Percentiles rank a stretch among this genome's conserved stretches.
These are phyloP conservation scores for Periconia sp. DNA, from an alignment of 2,329 filamentous ascomycete genomes.

Conservation along the genomic window DNA sequence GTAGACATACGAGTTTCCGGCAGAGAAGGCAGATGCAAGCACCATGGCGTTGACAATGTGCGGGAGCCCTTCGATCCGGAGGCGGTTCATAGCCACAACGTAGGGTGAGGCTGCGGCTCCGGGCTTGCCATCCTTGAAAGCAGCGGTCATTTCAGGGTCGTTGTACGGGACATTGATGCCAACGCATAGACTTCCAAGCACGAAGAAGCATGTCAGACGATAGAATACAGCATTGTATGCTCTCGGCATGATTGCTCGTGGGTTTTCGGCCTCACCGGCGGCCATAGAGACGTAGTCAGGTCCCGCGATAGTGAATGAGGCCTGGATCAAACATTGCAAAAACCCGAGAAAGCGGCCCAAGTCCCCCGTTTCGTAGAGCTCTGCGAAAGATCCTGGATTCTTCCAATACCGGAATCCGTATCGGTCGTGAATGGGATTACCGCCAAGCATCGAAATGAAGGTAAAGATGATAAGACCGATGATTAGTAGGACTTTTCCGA, in stretches of 20 bases:
- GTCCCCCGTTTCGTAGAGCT: slow-evolving; percentile 67
- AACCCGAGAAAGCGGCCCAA: slow-evolving; percentile 80
- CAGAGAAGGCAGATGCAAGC: slow-evolving; percentile 61
- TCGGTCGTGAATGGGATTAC: slow-evolving; percentile 68
- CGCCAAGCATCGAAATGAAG: slow-evolving; percentile 82
- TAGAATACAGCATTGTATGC: slow-evolving; percentile 83
- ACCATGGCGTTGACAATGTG: slow-evolving; percentile 66
- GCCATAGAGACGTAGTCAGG: slow-evolving; percentile 58
- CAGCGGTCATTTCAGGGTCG: slow-evolving; percentile 65
- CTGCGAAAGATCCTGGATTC: slow-evolving; percentile 71
- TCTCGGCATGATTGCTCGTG: slow-evolving; percentile 64
- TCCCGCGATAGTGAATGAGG: slow-evolving; percentile 55
- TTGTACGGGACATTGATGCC: slow-evolving; percentile 73
- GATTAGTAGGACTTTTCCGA: slow-evolving; percentile 59
- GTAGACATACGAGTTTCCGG: slow-evolving; percentile 63
- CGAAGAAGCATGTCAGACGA: slow-evolving; percentile 76
- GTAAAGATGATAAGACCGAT: slow-evolving; percentile 61
- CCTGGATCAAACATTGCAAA: slow-evolving; percentile 73
- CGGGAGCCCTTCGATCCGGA: slow-evolving; percentile 61
- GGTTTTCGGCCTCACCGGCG: slow-evolving; percentile 55
- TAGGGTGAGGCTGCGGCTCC: slow-evolving; percentile 72
- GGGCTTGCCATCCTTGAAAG: slow-evolving; percentile 64
- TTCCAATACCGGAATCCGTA: slow-evolving; percentile 58
- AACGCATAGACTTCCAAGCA: slow-evolving; percentile 75
- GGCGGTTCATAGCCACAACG: slow-evolving; percentile 65